Percentiles rank a stretch among this genome's conserved stretches.
Conservation (phyloP, 805 yeast genomes). For the Candida chilensis region DNA sequence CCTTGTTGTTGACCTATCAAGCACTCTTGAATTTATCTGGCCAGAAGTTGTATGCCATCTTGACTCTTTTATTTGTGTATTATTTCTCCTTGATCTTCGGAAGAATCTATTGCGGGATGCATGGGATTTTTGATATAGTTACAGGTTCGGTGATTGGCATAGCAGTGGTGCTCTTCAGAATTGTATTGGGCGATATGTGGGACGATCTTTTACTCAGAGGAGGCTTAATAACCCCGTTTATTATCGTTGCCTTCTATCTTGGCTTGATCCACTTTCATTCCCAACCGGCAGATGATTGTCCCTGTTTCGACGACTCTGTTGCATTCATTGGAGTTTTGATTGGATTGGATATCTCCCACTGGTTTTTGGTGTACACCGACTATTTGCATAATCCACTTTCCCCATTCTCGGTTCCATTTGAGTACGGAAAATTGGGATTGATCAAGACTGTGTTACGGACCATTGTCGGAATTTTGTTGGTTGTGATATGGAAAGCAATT, state of each 20-base stretch:
- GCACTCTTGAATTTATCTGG: constrained; percentile 6
- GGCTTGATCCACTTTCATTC: constrained; percentile 60
- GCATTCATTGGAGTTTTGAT: constrained; percentile 84
- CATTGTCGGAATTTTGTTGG: constrained; percentile 48
- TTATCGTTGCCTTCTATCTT: constrained; percentile 32
- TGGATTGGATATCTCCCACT: constrained; percentile 64
- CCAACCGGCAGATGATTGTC: constrained; percentile 86
- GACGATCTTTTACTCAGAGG: constrained; percentile 25
- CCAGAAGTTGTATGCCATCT: constrained; percentile 7
- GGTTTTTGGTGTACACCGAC: constrained; percentile 28
- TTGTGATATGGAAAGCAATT: constrained; percentile 65
- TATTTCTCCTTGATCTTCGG: constrained; percentile 65
- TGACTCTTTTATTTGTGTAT: constrained; percentile 28
- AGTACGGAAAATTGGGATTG: constrained; percentile 30
- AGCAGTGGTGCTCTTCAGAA: constrained; percentile 38
- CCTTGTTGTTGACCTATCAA: constrained; percentile 33
- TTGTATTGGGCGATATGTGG: constrained; percentile 25
- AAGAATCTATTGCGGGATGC: constrained; percentile 94
- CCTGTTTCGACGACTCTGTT: constrained; percentile 92
- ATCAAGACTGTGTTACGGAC: constrained; percentile 35
- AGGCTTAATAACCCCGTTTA: constrained; percentile 19
- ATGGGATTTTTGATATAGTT: constrained; percentile 73
- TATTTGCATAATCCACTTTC: constrained; percentile 10
- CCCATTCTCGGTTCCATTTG: constrained; percentile 31
- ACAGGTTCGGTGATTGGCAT: constrained; percentile 63